Base-by-base conservation (phyloP, 2,329 filamentous ascomycete species). In the Onygenales sp. region DNA sequence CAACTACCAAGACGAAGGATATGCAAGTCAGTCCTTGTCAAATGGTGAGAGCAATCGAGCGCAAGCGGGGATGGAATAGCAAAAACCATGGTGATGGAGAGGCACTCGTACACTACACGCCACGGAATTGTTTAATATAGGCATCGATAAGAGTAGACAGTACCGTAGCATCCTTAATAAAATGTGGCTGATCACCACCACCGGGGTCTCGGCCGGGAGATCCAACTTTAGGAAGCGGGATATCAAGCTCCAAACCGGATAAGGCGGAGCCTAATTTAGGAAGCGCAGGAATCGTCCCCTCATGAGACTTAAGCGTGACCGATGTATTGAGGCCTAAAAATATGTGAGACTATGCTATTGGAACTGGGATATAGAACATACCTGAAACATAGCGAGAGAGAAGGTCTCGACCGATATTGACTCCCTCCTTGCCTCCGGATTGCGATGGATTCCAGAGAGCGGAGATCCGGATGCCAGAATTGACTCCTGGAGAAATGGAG, bases 301-400 rank as follows among this genome's bases (percentile, higher is more conserved):
- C 73, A 66, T 95, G 87, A 2, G 85, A 79, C 64, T 82, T 81
- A 8, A 95, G 69, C 0, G 84, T 87, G 44, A 97, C 71, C 17
- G 83, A 89, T 1, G 87, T 90, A 71, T 97, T 96, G 66, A 80
- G 84, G 7, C 90, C 79, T 81, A 52, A 1, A 36, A 27, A 31
- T 10, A 7, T 21, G 38, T 47, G 45, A 31, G 42, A 50, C 9
- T 21, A 17, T n/a, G 5, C 27, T 13, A n/a, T 10, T 39, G 31
- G 33, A 38, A 42, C 7, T 47, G 27, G 31, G 42, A 44, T 44
- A 10, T 6, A 43, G 14, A 9, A 7, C 21, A n/a, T 64, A 80
- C 79, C 90, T 3, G 91, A 97, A 9, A 96, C 75, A 63, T 93
- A 97, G 61, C 88, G 83, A 2, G 89, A 95, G 8, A 97, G 70